Base-by-base conservation (phyloP, 2,329 filamentous ascomycete genomes). In the Chaetomiaceae sp. region DNA sequence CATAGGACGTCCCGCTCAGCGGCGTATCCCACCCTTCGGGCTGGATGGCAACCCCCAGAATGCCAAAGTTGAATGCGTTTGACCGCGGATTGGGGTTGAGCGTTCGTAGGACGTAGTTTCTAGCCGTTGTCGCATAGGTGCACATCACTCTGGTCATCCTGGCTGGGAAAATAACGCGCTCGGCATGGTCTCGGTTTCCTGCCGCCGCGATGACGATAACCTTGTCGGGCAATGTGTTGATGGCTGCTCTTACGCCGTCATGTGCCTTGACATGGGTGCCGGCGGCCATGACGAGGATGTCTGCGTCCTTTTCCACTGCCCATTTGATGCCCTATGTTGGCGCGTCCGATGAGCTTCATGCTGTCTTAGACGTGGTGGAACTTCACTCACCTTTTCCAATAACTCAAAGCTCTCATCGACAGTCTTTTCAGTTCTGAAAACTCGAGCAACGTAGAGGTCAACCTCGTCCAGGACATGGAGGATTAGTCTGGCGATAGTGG, bases 51-150 rank as follows among this genome's bases (percentile, higher is more conserved):
- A 54, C 54, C 9, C 54, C 54, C 3, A 51, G 36, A 3, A 57
- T 32, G 18, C 54, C 54, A 47, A 57, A 57, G 56, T 49, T 58
- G 44, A 56, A 48, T 32, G 47, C 20, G 11, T 27, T 40, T 3
- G 5, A 23, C 9, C 18, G 38, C 6, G 32, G 38, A 4, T 27
- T 27, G 10, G 48, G 48, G 21, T 51, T 43, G 25, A 44, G 18
- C 13, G 20, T n/a, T 14, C 25, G 10, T 3, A 30, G 23, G 14
- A 11, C 13, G 11, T 45, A 44, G 40, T 51, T 44, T n/a, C 38
- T 21, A 3, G 48, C 27, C 13, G 38, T 40, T 2, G 48, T 51
- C 14, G 48, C 38, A 21, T 37, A 51, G 40, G 41, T 51, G 32
- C 40, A 44, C 32, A 51, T 51, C 8, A 51, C 38, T 10, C 33